phyloP scores from a whole-genome alignment of 108 stramenopile genomes.

The Fistulifera pelliculosa region DNA sequence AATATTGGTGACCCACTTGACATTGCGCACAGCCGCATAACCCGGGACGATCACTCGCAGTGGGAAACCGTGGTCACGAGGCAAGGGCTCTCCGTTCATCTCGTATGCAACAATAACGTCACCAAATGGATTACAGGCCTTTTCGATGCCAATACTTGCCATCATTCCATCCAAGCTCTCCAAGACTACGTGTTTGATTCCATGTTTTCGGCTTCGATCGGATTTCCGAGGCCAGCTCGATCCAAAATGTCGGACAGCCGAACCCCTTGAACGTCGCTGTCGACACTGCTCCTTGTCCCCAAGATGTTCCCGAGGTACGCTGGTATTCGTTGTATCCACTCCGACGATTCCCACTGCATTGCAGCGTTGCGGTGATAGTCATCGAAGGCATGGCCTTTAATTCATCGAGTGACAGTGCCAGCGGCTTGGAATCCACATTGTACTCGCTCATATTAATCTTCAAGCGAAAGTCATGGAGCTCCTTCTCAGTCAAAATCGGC shows the following conservation, averaged over 20 bases:
- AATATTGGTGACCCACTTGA: conserved; percentile 75
- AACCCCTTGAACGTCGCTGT: conserved; percentile 93
- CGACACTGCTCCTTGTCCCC: conserved; percentile 88
- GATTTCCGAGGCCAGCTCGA: conserved; percentile 48
- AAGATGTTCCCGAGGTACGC: conserved; percentile 81
- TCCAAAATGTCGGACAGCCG: conserved; percentile 77
- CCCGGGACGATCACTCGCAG: conserved; percentile 94
- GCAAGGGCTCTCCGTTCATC: conserved; percentile 91
- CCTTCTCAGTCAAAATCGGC: conserved; percentile 55
- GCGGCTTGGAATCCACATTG: conserved; percentile 23
- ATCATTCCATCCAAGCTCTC: conserved; percentile 73
- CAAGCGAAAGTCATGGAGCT: conserved; percentile 51
- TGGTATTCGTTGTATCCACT: conserved; percentile 71
- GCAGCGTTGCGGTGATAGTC: conserved; percentile 76
- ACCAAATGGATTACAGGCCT: conserved; percentile 78
- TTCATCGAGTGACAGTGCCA: conserved; percentile 49
- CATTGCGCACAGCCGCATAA: conserved; percentile 73
- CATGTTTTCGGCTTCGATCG: conserved; percentile 41
- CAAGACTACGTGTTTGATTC: conserved; percentile 69
- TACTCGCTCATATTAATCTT: conserved; percentile 38
- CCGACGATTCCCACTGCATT: conserved; percentile 97
- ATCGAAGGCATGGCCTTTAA: conserved; percentile 61
- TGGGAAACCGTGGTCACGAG: conserved; percentile 94
- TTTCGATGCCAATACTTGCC: conserved; percentile 77
- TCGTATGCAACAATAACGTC: conserved; percentile 93